These are phyloP conservation scores for Carex cristatella DNA, from an alignment of 176 grass and related monocot species.

Conservation along the genomic window DNA sequence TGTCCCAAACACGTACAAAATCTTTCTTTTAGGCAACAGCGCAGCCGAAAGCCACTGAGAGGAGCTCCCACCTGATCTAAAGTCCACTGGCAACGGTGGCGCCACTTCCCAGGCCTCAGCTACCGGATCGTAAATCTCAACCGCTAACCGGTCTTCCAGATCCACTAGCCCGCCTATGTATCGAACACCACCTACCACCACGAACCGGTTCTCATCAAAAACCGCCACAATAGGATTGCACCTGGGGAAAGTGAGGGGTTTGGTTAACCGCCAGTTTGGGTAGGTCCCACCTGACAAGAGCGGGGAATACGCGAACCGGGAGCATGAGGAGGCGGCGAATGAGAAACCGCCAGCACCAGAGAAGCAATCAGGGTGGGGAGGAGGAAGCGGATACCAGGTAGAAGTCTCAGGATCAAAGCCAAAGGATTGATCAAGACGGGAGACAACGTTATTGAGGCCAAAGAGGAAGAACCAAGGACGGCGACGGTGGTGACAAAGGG, in stretches of 20 bases:
- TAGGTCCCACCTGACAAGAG: conserved; percentile 14
- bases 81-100: conserved; percentile 34
- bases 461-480: conserved; percentile 47
- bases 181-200: conserved; percentile 39
- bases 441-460: conserved; percentile 38
- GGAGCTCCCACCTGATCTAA: conserved; percentile 27
- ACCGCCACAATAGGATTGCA: conserved; percentile 41
- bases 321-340: conserved; percentile 26
- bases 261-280: conserved; percentile 14
- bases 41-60: conserved; percentile 47
- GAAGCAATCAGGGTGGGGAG: conserved; percentile 35
- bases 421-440: conserved; percentile 30
- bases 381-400: conserved; percentile 27
- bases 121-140: conserved; percentile 37
- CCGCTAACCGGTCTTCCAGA: conserved; percentile 35
- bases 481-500: not conserved
- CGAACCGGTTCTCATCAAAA: not conserved
- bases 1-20: conserved; percentile 40
- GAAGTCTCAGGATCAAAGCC: conserved; percentile 37
- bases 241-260: conserved; percentile 33
- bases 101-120: conserved; percentile 12
- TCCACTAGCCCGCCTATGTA: conserved; percentile 45
- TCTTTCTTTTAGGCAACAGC: conserved; percentile 13
- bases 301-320: conserved; percentile 32
- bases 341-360: conserved; percentile 38